Conservation (phyloP, 768 basidiomycete genomes). For the Xerocomus brunneocitrinus region DNA sequence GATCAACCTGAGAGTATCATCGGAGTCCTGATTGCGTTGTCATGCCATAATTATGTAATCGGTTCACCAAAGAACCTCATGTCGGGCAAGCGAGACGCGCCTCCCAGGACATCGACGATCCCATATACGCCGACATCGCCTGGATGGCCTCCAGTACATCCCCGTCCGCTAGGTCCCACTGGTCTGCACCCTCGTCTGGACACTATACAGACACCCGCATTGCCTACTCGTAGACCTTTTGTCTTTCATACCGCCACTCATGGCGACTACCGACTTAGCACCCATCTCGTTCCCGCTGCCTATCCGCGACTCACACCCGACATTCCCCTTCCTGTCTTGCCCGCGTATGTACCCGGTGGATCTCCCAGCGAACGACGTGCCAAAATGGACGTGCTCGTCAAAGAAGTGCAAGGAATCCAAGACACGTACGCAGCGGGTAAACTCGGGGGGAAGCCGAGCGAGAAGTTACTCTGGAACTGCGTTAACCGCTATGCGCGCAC, state of each 20-base stretch:
- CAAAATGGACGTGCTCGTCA: constrained; percentile 10
- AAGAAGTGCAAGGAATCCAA: constrained; percentile 18
- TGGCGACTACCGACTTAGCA: constrained; percentile 24
- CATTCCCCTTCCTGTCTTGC: constrained; percentile 21
- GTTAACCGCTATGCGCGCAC: constrained; percentile 59
- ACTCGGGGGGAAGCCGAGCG: constrained; percentile 14
- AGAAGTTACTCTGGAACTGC: constrained; percentile 58
- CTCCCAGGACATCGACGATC: constrained; percentile 13
- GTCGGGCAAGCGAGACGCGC: neutral
- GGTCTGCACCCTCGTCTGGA: constrained; percentile 8
- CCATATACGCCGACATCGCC: constrained; percentile 14
- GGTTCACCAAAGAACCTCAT: neutral
- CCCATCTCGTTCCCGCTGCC: constrained; percentile 29
- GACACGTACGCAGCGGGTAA: constrained; percentile 8
- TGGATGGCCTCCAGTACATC: constrained; percentile 17
- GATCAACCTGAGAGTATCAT: no score
- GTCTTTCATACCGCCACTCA: constrained; percentile 17
- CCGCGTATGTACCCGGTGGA: constrained; percentile 4
- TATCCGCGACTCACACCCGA: constrained; percentile 25
- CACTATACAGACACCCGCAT: constrained; percentile 2
- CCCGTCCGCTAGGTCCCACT: constrained; percentile 17
- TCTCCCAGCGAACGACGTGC: constrained; percentile 9
- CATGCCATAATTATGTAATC: no score
- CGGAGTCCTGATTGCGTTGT: no score
- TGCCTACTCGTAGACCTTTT: constrained; percentile 18